Evolutionary conservation across 805 yeast species (phyloP), one percentile per base, ranked within the genome.

Genomic region (Dipodascopsis uninucleata): DNA sequence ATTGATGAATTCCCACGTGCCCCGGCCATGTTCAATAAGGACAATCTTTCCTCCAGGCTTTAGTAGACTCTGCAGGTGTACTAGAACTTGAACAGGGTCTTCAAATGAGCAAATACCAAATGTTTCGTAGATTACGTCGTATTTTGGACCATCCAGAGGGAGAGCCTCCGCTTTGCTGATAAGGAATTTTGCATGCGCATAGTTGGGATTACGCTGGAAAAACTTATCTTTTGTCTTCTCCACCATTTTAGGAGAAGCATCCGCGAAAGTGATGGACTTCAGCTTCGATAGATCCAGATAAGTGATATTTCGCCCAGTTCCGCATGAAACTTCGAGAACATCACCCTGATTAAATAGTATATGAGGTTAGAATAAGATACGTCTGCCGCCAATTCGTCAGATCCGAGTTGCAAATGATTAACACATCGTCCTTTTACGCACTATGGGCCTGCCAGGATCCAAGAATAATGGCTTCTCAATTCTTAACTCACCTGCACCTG

Each of bases 71-170:
- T 74, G 70, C 79, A 93, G 85, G 58, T 85, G 86, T 50, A 79
- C 67, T 58, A 93, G 69, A 0, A 96, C 94, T 47, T 68, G 70
- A 1, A 85, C 87, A 0, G 98, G 98, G 61, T 93, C 95, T 56
- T 89, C 82, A 60, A 93, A 97, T 0, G 97, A 89, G 66, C 98
- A 93, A 36, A 93, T 69, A 0, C 98, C 98, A 68, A 93, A 93
- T 0, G 97, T 85, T 65, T 93, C 97, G 37, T 85, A 74, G 20
- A 93, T 82, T 0, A 97, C 89, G 61, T 93, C 98, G 61, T 90
- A 93, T 59, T 80, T 80, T 49, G 59, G 61, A 20, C 61, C 63
- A 16, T 52, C 49, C 17, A 62, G 28, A 1, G 87, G 79, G 35
- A 88, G 61, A 2, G 76, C 69, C 2, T 77, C 73, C 55, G 88